These are phyloP conservation scores for Solanum sparsipilum DNA, from an alignment of 257 asterid genomes.

Conservation along the genomic window DNA sequence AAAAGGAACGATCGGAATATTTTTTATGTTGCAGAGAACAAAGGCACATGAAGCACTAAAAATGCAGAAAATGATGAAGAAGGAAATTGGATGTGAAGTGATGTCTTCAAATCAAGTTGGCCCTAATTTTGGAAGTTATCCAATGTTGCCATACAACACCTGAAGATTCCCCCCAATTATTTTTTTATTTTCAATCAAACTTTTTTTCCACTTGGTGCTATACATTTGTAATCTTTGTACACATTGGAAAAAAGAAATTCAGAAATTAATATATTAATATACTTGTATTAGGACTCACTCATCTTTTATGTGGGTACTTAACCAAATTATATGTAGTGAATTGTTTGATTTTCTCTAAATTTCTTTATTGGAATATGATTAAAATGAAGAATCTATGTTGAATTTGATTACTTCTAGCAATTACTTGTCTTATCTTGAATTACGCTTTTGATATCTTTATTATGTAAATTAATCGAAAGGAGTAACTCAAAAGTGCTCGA, in stretches of 20 bases:
- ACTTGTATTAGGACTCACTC: background rate
- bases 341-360: background rate
- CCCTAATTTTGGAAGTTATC: slow-evolving; percentile 25
- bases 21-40: slow-evolving; percentile 35
- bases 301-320: background rate
- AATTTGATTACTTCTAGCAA: background rate
- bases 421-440: background rate
- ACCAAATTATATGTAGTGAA: background rate
- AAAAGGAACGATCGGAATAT: background rate
- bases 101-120: slow-evolving; percentile 21
- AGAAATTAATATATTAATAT: background rate
- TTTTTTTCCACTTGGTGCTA: slow-evolving; percentile 8
- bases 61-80: slow-evolving; percentile 23
- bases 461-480: fast-evolving
- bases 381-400: background rate
- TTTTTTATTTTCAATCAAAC: background rate
- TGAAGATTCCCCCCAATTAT: slow-evolving; percentile 17
- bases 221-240: background rate
- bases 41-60: slow-evolving; percentile 49
- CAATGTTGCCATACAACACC: slow-evolving; percentile 33
- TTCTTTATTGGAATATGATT: background rate
- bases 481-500: background rate
- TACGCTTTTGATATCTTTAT: background rate
- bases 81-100: slow-evolving; percentile 27
- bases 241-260: background rate